Base-by-base conservation (phyloP, 176 grass and related monocot genomes). In the Poa pratensis region DNA sequence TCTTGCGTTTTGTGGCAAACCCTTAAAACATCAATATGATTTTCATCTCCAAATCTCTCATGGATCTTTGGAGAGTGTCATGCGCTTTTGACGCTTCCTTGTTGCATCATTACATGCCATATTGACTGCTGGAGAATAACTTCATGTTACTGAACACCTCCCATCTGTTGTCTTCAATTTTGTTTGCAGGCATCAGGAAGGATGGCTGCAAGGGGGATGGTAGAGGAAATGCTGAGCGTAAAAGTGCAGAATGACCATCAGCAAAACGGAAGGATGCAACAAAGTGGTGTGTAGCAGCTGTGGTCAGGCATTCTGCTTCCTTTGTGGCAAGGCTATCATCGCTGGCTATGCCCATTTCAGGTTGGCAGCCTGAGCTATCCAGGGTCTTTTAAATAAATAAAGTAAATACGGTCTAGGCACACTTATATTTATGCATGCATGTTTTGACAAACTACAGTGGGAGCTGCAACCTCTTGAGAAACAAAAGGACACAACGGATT, bases 241-340 rank as follows among this genome's bases (percentile, higher is more conserved):
- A 49, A 22, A 73, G 43, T 73, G 70, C 16, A n/a, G 43, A 46
- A 27, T 73, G 42, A 22, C 70, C 6, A 49, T 73, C 43, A 27
- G 5, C 70, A 73, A 24, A 49, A 73, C 11, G 14, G 22, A 5
- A 17, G 40, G 69, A 13, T 49, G 86, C 66, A 90, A 93, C 79
- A 90, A 90, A 50, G 86, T 93, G 86, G 17, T 63, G 17, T 88
- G 88, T 12, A 75, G 59, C 20, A 83, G 82, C 67, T 93, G 88
- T 69, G 86, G 91, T 40, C 86, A 88, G 61, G 80, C 18, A 54
- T 93, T 93, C 30, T 90, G 91, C 79, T 93, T 88, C 34, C 24
- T n/a, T 18, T 93, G 91, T 63, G 81, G 87, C 86, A 86, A 88
- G 65, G 79, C 88, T 15, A 46, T 73, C 60, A 74, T 73, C 59